Percentiles rank a stretch among this genome's conserved stretches.
Conservation (phyloP, 768 basidiomycete species). For the Tulasnella sp. region DNA sequence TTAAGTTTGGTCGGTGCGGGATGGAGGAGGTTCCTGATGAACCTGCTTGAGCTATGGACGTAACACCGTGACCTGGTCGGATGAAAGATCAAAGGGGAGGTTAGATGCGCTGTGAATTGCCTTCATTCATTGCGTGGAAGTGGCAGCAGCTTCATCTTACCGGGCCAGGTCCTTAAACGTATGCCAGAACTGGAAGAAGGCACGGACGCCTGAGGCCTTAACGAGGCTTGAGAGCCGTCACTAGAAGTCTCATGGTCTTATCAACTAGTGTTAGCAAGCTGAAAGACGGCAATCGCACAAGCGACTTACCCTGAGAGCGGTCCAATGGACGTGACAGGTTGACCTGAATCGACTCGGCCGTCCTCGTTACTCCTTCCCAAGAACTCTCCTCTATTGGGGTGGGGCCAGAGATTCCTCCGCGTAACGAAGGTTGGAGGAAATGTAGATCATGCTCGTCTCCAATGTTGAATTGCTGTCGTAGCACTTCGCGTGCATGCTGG, state of each 20-base stretch:
- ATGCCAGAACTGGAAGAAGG: not conserved
- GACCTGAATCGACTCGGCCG: not conserved
- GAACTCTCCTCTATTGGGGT: not conserved
- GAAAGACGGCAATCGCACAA: not conserved
- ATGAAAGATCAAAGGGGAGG: not conserved
- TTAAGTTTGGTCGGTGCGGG: not conserved
- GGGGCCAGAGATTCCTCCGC: not conserved
- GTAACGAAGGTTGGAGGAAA: not conserved
- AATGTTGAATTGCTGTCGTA: not conserved
- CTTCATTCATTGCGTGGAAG: not conserved
- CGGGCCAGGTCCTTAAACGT: not conserved
- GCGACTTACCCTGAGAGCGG: not conserved
- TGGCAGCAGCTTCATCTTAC: not conserved
- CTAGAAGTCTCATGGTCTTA: not conserved
- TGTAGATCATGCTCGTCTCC: not conserved
- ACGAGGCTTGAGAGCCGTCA: not conserved
- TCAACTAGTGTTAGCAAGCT: not conserved
- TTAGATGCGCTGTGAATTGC: not conserved
- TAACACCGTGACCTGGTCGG: not conserved
- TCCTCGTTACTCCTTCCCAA: not conserved
- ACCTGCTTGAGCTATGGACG: not conserved
- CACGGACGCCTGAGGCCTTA: not conserved
- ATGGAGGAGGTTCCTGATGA: not conserved
- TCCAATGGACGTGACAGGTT: not conserved
- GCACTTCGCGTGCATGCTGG: not conserved